Evolutionary conservation across 768 basidiomycete genomes (phyloP), one percentile per base, ranked within the genome.

Genomic region (Kondoa subrosea): DNA sequence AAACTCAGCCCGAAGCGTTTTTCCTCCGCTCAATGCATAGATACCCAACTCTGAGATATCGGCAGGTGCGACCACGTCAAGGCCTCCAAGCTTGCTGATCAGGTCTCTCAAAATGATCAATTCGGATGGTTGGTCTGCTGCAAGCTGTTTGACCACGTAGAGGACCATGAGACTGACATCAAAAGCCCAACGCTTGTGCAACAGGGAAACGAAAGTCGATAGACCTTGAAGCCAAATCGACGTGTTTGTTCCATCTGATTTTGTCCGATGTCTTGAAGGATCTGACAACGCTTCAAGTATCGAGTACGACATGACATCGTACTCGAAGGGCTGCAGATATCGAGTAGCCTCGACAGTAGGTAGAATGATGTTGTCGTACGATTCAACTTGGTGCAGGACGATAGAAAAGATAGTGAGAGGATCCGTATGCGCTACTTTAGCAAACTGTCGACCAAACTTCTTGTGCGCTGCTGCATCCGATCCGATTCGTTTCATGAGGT

Each of bases 71-170:
- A 95, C 79, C 2, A 91, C 89, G 73, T 93, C 87, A 68, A 95
- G 89, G 2, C 88, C 91, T 3, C 91, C 87, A 90, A 96, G 93
- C 76, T 90, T 89, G 83, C 85, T 87, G 64, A 97, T 89, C 64
- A 99, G 79, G 74, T 93, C 91, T 33, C 87, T 84, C n/a, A 99
- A 80, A 27, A 97, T 88, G 26, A 91, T 83, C 57, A 96, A 85
- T 73, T 97, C 91, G 14, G 87, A 86, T 0, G 88, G 83, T 74
- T 90, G 85, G 34, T 85, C 85, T 59, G 84, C 83, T 75, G 87
- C 83, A 32, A 97, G 81, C 75, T 92, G 91, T 75, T 97, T 89
- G 56, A 89, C 87, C 71, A 97, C 83, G 73, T 93, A 96, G 76
- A 85, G 87, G 67, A 99, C 77, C 64, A 97, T 80, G 0, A 67